Conservation (phyloP, 208 protist species). For the Novymonas esmeraldas region DNA sequence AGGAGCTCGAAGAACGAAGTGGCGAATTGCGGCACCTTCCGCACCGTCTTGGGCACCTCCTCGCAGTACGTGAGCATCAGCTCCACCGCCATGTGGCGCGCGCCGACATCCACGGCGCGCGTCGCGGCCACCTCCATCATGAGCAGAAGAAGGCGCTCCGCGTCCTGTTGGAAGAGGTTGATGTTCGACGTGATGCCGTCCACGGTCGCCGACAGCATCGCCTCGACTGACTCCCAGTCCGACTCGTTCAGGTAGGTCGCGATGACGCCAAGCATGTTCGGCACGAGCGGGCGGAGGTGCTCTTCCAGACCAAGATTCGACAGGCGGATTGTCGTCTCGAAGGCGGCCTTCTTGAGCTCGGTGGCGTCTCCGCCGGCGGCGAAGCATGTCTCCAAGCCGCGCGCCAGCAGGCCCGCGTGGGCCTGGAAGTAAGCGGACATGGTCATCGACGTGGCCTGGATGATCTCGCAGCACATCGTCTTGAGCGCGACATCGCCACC, state of each 20-base stretch:
- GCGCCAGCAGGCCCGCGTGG: conserved; percentile 42
- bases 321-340: conserved; percentile 65
- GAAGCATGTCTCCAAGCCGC: conserved; percentile 66
- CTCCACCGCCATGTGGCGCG: conserved; percentile 85
- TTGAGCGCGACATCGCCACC: conserved; percentile 54
- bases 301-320: conserved; percentile 39
- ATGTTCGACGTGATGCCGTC: conserved; percentile 56
- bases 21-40: conserved; percentile 82
- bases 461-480: conserved; percentile 81
- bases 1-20: conserved; percentile 82
- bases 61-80: conserved; percentile 83
- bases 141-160: conserved; percentile 52
- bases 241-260: conserved; percentile 63
- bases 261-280: conserved; percentile 66
- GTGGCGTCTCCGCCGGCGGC: conserved; percentile 18
- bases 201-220: conserved; percentile 53
- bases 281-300: conserved; percentile 56
- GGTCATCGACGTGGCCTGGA: conserved; percentile 49
- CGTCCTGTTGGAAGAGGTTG: conserved; percentile 60
- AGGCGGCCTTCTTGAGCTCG: conserved; percentile 57
- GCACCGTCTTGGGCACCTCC: conserved; percentile 69
- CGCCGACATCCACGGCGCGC: conserved; percentile 43
- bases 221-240: conserved; percentile 67
- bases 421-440: conserved; percentile 61
- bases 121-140: conserved; percentile 80